Base-by-base conservation (phyloP, 2,329 filamentous ascomycete species). In the Cytospora piceae region DNA sequence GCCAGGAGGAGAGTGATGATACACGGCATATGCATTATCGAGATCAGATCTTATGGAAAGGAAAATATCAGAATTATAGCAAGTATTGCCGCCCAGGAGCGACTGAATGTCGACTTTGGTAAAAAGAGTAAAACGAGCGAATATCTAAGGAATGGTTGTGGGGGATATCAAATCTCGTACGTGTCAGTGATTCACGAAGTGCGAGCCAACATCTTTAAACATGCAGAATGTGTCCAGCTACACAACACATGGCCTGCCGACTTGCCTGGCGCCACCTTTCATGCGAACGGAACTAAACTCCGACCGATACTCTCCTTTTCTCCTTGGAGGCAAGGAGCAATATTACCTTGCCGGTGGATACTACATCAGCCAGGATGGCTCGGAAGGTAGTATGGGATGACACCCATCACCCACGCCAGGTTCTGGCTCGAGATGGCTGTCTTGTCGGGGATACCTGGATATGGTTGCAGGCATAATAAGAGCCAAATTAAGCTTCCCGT, bases 1-100 rank as follows among this genome's bases (percentile, higher is more conserved):
- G 64, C 63, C 66, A 71, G 46, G 37, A 71, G 46, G 37, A 68
- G 32, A 12, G 60, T 20, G 9, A 54, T 17, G 24, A 46, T 27
- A 31, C 22, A 56, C 22, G 32, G 22, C 12, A 42, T 31, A 42
- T n/a, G 32, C 67, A 68, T 68, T n/a, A 63, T 65, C 34, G 14
- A 31, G 7, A 53, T 42, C 31, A 34, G 32, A 29, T 9, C 20
- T 29, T 8, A 42, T 24, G 20, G 17, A 22, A 34, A 32, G 6
- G n/a, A 39, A 15, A 49, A 11, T 29, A 29, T 9, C 22, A 32
- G 14, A 37, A 58, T 56, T 42, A 37, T 56, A 24, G 29, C 24
- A 37, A 42, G 56, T 46, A 17, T 46, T 27, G 22, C 46, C 42
- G 20, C 52, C 27, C n/a, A 60, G 34, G 20, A 54, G 31, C 11